phyloP scores from a whole-genome alignment of 139 green algal genomes.

The Pleodorina starrii region DNA sequence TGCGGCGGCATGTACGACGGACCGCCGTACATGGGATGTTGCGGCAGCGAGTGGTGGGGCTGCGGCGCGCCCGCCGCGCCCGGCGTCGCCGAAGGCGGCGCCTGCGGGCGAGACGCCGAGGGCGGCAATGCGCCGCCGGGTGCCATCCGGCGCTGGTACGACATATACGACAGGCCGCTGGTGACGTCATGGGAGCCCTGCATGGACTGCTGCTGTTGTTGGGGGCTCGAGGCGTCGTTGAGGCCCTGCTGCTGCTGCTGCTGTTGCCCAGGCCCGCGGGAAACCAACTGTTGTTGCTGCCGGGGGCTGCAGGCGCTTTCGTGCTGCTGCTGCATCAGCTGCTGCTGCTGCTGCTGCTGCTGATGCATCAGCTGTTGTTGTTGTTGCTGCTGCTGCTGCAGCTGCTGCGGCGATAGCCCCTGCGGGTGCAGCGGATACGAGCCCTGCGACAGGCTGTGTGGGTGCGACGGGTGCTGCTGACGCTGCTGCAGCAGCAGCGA shows the following conservation, averaged over 20 bases:
- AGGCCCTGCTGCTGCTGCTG: constrained; percentile 7
- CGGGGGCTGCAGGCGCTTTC: background rate
- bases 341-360: constrained; percentile 10
- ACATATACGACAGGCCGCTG: background rate
- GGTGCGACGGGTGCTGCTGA: background rate
- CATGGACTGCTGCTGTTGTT: background rate
- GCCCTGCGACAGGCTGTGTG: constrained; percentile 21
- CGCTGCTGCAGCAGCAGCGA: background rate
- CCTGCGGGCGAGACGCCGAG: background rate
- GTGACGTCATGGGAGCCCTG: background rate
- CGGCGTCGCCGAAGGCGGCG: background rate
- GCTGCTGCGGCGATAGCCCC: no score
- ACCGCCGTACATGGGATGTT: background rate
- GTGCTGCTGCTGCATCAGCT: background rate
- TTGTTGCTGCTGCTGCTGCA: background rate
- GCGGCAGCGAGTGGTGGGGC: background rate
- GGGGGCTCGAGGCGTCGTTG: background rate
- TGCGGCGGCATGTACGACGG: background rate
- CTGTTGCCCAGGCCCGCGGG: background rate
- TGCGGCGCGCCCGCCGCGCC: background rate
- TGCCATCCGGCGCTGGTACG: background rate
- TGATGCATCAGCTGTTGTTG: background rate
- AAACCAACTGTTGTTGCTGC: background rate
- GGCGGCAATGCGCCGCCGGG: background rate
- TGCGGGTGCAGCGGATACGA: background rate